Conservation (phyloP, 2,329 filamentous ascomycete genomes). For the Penicillium decumbens region DNA sequence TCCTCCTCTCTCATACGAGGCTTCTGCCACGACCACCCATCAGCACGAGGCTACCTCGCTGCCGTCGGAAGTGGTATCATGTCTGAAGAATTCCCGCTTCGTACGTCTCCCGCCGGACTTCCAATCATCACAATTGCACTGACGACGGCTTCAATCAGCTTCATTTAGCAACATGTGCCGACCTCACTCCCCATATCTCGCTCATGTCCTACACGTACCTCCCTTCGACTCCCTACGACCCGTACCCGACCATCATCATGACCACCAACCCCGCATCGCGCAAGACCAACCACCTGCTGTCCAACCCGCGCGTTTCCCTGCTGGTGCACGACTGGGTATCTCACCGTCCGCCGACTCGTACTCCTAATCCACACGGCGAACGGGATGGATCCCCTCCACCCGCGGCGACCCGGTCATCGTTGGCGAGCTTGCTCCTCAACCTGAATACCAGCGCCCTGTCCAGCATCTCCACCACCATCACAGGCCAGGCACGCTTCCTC, state of each 20-base stretch:
- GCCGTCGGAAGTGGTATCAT: constrained; percentile 80
- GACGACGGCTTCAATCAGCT: constrained; percentile 54
- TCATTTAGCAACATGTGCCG: constrained; percentile 84
- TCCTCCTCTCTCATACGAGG: constrained; percentile 69
- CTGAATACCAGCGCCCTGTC: constrained; percentile 85
- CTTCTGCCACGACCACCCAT: constrained; percentile 68
- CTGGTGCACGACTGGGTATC: constrained; percentile 99
- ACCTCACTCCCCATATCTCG: constrained; percentile 82
- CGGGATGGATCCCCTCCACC: constrained; percentile 60
- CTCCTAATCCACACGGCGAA: constrained; percentile 49
- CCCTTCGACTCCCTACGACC: constrained; percentile 65
- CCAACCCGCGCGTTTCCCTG: constrained; percentile 82
- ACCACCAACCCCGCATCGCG: constrained; percentile 73
- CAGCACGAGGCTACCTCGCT: constrained; percentile 65
- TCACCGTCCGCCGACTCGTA: constrained; percentile 75
- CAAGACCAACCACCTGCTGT: constrained; percentile 70
- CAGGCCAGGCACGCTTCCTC: constrained; percentile 74
- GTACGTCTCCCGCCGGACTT: constrained; percentile 49
- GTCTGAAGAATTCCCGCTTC: constrained; percentile 90
- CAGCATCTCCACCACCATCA: constrained; percentile 88
- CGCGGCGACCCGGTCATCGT: constrained; percentile 61
- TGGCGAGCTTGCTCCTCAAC: constrained; percentile 79
- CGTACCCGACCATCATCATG: constrained; percentile 85
- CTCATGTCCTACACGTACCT: constrained; percentile 99
- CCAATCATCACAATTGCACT: constrained; percentile 2